phyloP scores from a whole-genome alignment of 441 rosid species.

The Theobroma grandiflorum region DNA sequence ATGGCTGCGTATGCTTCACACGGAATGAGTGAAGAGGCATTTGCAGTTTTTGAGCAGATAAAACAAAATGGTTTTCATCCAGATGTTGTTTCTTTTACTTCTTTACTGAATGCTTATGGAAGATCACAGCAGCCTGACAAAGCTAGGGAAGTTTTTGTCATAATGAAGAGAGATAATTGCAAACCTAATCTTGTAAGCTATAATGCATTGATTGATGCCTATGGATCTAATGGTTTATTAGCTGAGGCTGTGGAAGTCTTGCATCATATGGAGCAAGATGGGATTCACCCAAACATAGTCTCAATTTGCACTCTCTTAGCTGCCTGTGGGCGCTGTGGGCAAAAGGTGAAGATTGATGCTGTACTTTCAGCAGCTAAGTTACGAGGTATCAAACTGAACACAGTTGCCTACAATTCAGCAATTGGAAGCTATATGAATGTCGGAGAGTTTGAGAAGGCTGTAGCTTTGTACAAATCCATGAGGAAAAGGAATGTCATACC shows the following conservation, averaged over 20 bases:
- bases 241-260: constrained; percentile 78
- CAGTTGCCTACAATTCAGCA: constrained; percentile 89
- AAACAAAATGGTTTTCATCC: constrained; percentile 66
- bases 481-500: constrained; percentile 64
- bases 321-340: constrained; percentile 79
- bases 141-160: constrained; percentile 74
- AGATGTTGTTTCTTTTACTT: constrained; percentile 83
- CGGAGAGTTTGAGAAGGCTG: constrained; percentile 80
- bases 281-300: constrained; percentile 73
- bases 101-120: constrained; percentile 90
- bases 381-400: constrained; percentile 78
- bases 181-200: constrained; percentile 81
- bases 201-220: constrained; percentile 92
- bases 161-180: constrained; percentile 70
- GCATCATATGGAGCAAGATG: constrained; percentile 84
- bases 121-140: constrained; percentile 78
- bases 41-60: constrained; percentile 70
- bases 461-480: constrained; percentile 74
- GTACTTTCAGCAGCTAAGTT: constrained; percentile 82
- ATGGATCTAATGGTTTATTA: constrained; percentile 83
- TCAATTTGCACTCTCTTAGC: constrained; percentile 88
- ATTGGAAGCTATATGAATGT: constrained; percentile 84
- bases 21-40: constrained; percentile 86
- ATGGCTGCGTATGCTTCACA: constrained; percentile 85
- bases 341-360: constrained; percentile 75